Conservation (phyloP, 805 yeast species). For the Wickerhamomyces canadensis region DNA sequence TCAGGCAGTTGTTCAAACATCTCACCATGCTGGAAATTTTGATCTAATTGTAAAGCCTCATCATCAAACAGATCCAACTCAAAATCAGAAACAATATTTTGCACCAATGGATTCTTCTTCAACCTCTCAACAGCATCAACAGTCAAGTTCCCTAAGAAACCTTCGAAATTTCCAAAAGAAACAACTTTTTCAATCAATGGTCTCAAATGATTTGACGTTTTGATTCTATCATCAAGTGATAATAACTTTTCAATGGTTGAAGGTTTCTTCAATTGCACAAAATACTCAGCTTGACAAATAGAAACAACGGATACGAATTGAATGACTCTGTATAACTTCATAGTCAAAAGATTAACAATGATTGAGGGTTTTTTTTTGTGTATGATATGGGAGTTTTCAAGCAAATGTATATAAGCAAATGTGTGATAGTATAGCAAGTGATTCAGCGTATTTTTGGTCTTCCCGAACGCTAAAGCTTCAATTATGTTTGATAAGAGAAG, state of each 20-base stretch:
- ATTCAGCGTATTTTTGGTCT: no score
- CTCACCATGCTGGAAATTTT: constrained; percentile 26
- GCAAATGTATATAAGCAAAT: no score
- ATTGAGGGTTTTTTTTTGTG: neutral
- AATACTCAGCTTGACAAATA: constrained; percentile 13
- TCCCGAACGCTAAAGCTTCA: neutral
- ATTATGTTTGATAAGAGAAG: no score
- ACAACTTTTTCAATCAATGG: constrained; percentile 44
- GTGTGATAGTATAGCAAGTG: no score
- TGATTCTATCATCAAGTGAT: constrained; percentile 16
- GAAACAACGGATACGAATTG: neutral
- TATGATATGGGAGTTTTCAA: no score
- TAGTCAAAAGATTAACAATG: neutral
- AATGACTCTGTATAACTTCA: neutral
- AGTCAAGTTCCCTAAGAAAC: constrained; percentile 60
- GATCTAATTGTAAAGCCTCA: constrained; percentile 11
- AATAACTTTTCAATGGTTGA: constrained; percentile 18
- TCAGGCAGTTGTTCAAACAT: constrained; percentile 8
- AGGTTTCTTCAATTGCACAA: constrained; percentile 22
- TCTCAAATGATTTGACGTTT: constrained; percentile 37
- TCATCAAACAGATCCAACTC: constrained; percentile 49
- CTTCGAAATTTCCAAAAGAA: constrained; percentile 67
- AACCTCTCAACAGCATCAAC: constrained; percentile 41
- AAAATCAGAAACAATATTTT: constrained; percentile 65
- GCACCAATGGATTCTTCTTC: constrained; percentile 54